Evolutionary conservation across 75 land plant species (phyloP), one percentile per base, ranked within the genome.

Genomic region (Pinus taeda): DNA sequence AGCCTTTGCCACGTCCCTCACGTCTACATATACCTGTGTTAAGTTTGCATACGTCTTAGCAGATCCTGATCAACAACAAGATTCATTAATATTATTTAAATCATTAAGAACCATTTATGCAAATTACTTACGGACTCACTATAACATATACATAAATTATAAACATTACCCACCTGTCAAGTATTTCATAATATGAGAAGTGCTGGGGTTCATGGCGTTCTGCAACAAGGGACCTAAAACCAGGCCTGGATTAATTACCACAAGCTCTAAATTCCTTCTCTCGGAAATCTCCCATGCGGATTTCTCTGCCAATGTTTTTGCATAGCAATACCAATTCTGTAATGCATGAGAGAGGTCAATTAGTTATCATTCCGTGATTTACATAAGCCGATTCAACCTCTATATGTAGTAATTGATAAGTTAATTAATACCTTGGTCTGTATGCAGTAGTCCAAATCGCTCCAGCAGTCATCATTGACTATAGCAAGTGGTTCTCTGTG

Each of bases 291-390:
- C 82, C 85, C 65, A 89, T 3, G 86, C 88, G 74, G 79, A 49
- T 58, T 64, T 65, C 86, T 89, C 13, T 86, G 89, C 76, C 75
- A 58, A 4, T 6, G 83, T 80, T 72, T 90, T 90, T 14, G 81
- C 86, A 42, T 79, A 75, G 75, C 91, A 86, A 60, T 90, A 90
- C 85, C 91, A 85, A 24, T 86, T 84, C 91, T 89, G 83, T 64
- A 29, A 17, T 21, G 78, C 22, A 76, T 13, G 36, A 79, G 7
- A 13, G 45, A 64, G 66, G 57, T 15, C 61, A 37, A 77, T 73
- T 55, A 79, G 53, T 7, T 79, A 59, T 22, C 83, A 82, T 5
- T 5, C 45, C 45, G 5, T 42, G 45, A 42, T 42, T 42, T 42
- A 3, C 5, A 15, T 13, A 78, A 14, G 45, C 17, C 22, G 45